Conservation (phyloP, 2,329 filamentous ascomycete species). For the Colletotrichum kahawae region DNA sequence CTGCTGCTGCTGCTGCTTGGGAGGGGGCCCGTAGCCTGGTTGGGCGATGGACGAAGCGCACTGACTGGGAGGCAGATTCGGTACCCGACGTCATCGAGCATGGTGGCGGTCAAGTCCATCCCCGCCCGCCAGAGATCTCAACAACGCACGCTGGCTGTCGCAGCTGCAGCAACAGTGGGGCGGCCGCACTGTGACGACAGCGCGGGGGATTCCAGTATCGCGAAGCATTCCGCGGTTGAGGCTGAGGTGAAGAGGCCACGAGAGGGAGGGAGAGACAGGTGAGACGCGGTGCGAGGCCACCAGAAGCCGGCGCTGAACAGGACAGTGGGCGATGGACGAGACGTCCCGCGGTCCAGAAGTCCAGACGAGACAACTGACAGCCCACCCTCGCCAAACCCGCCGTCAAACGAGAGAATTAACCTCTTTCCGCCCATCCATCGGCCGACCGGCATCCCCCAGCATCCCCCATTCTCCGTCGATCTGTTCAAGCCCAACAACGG, state of each 20-base stretch:
- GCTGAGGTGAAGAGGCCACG: not conserved
- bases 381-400: not conserved
- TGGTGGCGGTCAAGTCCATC: slow-evolving; percentile 12
- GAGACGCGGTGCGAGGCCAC: not conserved
- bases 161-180: not conserved
- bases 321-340: too few species aligned
- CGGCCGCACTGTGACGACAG: not conserved
- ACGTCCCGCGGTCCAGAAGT: not conserved
- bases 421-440: slow-evolving; percentile 3
- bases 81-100: slow-evolving; percentile 21
- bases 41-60: not conserved
- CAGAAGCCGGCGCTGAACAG: not conserved
- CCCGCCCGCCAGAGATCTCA: not conserved
- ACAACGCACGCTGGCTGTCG: not conserved
- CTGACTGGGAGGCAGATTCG: not conserved
- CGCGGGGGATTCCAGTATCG: not conserved
- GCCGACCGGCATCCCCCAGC: not conserved
- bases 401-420: not conserved
- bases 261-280: not conserved
- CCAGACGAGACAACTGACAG: not conserved
- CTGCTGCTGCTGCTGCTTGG: not conserved
- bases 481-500: slow-evolving; percentile 18
- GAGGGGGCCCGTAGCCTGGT: not conserved
- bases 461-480: slow-evolving; percentile 10
- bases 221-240: not conserved